Evolutionary conservation across 2,329 filamentous ascomycete species (phyloP).

Genomic region (Teratosphaeria gauchensis): DNA sequence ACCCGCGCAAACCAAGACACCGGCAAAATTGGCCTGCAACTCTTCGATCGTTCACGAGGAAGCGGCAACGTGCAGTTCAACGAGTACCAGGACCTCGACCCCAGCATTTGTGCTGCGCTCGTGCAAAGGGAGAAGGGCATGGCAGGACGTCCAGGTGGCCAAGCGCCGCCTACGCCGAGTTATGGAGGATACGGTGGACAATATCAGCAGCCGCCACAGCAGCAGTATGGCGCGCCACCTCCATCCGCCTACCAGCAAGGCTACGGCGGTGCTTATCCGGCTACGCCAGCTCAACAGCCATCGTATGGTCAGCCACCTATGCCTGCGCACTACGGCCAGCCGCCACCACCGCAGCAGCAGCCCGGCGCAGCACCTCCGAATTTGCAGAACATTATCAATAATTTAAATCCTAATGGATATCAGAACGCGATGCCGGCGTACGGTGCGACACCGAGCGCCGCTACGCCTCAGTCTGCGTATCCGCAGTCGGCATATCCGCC

Average conservation of each 20-base stretch:
- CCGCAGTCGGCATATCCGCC: not conserved
- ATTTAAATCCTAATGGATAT: slow-evolving; percentile 32
- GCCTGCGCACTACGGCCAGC: slow-evolving; percentile 9
- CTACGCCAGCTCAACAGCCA: slow-evolving; percentile 8
- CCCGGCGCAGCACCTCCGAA: slow-evolving; percentile 56
- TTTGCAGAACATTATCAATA: slow-evolving; percentile 60
- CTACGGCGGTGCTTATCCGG: slow-evolving; percentile 10
- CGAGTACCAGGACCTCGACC: slow-evolving; percentile 76
- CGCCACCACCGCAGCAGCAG: slow-evolving; percentile 14
- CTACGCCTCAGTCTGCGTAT: slow-evolving; percentile 7
- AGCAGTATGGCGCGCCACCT: slow-evolving; percentile 1
- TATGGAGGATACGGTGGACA: slow-evolving; percentile 17
- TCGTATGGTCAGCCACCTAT: slow-evolving; percentile 1
- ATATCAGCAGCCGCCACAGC: slow-evolving; percentile 4
- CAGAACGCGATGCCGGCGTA: slow-evolving; percentile 18
- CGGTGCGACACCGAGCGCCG: slow-evolving; percentile 14
- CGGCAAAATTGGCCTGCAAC: slow-evolving; percentile 68
- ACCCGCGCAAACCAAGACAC: slow-evolving; percentile 57
- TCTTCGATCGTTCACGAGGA: slow-evolving; percentile 65
- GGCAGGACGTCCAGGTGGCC: slow-evolving; percentile 20
- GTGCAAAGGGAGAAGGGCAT: slow-evolving; percentile 58
- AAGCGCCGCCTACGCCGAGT: slow-evolving; percentile 27
- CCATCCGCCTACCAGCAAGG: slow-evolving; percentile 8
- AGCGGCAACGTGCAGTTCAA: slow-evolving; percentile 78
- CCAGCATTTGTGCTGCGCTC: slow-evolving; percentile 68